Evolutionary conservation across 805 yeast genomes (phyloP), one percentile per base, ranked within the genome.

Genomic region (Teunomyces kruisii): DNA sequence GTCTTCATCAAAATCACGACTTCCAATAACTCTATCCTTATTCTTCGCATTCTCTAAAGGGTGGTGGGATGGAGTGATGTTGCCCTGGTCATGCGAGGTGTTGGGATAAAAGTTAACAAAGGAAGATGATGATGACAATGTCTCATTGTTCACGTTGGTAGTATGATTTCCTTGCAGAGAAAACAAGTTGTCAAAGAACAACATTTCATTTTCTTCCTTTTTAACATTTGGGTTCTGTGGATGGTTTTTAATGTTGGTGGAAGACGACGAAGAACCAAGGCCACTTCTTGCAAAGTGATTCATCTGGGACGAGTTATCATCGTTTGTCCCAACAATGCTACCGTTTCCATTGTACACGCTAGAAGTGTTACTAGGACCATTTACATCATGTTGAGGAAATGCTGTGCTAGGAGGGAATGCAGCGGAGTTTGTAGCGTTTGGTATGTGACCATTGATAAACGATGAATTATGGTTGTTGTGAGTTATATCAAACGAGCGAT

Each of bases 261-360:
- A 41, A 4, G 48, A 45, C 1, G 31, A 13, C 12, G 32, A 16
- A 8, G 50, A 40, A 6, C 52, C 54, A 32, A 51, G 39, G 1
- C 54, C 54, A 3, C 47, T 44, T 26, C 52, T 40, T 28, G 50
- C 54, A 40, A 51, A 51, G 32, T 51, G 54, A 16, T 45, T 44
- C 39, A 33, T 41, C 8, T 41, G 43, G 4, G 39, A 19, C 6
- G 44, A 42, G 16, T 33, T 30, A 12, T 46, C 49, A 24, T 42
- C 45, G 16, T 27, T 28, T 13, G 39, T 12, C 9, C 40, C 29
- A 13, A 27, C 32, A 10, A 37, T 24, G 12, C 39, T 38, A 42
- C 33, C 35, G 7, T 22, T 39, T 15, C 43, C 47, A 14, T 33
- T 15, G 13, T 28, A 32, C 13, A 30, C 46, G 6, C 39, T 31